Percentiles rank a stretch among this genome's conserved stretches.
These are phyloP conservation scores for Crepidotus variabilis DNA, from an alignment of 768 basidiomycete genomes.

Conservation along the genomic window DNA sequence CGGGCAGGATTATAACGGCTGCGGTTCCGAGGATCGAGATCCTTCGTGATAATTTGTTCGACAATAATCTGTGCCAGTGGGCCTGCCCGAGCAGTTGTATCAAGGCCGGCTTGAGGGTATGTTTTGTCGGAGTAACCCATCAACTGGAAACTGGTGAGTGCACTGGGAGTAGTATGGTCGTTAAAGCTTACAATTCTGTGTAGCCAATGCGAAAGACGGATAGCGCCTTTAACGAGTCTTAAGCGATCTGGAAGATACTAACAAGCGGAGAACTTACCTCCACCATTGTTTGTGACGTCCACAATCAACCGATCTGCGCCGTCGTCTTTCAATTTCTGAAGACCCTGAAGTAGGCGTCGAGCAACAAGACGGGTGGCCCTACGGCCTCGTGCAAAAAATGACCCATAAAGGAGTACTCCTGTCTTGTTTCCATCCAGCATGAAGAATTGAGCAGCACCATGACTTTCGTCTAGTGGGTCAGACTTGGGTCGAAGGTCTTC, in stretches of 20 bases:
- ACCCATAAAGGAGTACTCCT: constrained; percentile 54
- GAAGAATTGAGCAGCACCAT: constrained; percentile 51
- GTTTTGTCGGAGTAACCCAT: constrained; percentile 53
- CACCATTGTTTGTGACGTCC: constrained; percentile 54
- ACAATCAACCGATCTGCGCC: constrained; percentile 56
- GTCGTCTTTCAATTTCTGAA: constrained; percentile 39
- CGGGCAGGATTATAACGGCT: constrained; percentile 47
- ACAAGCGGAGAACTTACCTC: constrained; percentile 28
- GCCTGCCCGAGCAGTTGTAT: constrained; percentile 48
- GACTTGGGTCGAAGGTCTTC: constrained; percentile 33
- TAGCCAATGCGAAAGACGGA: constrained; percentile 33
- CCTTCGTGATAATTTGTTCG: constrained; percentile 33
- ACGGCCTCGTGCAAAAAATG: constrained; percentile 44
- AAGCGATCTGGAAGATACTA: neutral
- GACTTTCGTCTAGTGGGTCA: constrained; percentile 38
- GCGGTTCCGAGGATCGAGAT: constrained; percentile 37
- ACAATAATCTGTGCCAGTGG: constrained; percentile 50
- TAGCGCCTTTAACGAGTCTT: neutral
- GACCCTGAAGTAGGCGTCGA: constrained; percentile 39
- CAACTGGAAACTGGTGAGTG: constrained; percentile 18
- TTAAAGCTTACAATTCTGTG: constrained; percentile 38
- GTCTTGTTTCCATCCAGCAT: constrained; percentile 48
- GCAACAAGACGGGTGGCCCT: constrained; percentile 30
- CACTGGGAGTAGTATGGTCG: neutral
- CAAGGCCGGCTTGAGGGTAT: constrained; percentile 50